These are phyloP conservation scores for Penicillium antarcticum DNA, from an alignment of 495 filamentous ascomycete genomes.

Conservation along the genomic window DNA sequence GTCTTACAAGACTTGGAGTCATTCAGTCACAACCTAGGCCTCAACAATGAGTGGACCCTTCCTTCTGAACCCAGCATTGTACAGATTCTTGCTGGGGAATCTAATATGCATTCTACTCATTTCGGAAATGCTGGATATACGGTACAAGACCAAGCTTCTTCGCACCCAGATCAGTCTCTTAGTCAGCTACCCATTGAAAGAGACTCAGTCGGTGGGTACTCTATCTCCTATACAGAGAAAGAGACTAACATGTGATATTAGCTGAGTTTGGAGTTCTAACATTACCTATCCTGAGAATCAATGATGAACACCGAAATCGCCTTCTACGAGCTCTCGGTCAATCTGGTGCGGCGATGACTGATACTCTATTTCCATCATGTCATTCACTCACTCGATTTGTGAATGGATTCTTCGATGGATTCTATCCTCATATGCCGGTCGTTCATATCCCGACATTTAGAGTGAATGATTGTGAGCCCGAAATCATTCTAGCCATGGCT, in stretches of 20 bases:
- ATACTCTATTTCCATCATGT: constrained; percentile 4
- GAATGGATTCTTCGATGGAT: constrained; percentile 18
- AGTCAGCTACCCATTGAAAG: constrained; percentile 3
- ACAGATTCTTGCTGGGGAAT: constrained; percentile 2
- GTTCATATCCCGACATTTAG: constrained; percentile 28
- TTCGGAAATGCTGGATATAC: not conserved
- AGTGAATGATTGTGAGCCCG: constrained; percentile 12
- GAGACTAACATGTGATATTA: not conserved
- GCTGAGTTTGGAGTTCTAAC: constrained; percentile 19
- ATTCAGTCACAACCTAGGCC: constrained; percentile 16
- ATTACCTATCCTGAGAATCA: constrained; percentile 14
- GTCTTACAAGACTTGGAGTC: constrained; percentile 9
- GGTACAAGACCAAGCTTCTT: not conserved
- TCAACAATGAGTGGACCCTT: constrained; percentile 5
- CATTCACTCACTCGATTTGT: constrained; percentile 20
- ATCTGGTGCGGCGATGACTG: not conserved
- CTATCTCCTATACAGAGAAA: not conserved
- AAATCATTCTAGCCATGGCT: constrained; percentile 23
- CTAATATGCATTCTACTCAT: not conserved
- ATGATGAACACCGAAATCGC: constrained; percentile 5
- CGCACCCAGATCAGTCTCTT: not conserved
- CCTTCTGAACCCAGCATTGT: constrained; percentile 6
- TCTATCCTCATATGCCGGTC: constrained; percentile 24
- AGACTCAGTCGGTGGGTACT: constrained; percentile 6
- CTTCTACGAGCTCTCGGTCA: not conserved